phyloP scores from a whole-genome alignment of 192 early-diverging fungal species.

The Backusella parvicylindrica region DNA sequence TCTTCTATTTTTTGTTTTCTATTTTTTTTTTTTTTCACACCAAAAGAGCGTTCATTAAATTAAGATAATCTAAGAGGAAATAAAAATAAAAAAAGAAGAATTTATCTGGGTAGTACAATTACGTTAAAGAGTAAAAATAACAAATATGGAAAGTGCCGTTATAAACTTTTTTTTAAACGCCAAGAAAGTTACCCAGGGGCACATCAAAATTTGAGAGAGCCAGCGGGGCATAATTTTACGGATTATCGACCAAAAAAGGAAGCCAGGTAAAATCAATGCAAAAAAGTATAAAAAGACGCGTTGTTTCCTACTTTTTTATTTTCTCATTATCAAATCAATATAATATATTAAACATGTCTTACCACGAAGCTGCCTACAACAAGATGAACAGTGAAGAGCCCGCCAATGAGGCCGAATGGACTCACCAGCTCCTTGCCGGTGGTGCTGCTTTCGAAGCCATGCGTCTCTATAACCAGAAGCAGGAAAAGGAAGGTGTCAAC shows the following conservation, averaged over 20 bases:
- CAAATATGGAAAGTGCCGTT: not conserved
- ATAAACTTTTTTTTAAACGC: not conserved
- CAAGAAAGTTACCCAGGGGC: slow-evolving; percentile 3
- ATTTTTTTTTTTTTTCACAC: not conserved
- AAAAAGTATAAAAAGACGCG: slow-evolving; percentile 2
- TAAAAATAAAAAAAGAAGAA: not conserved
- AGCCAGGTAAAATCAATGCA: not conserved
- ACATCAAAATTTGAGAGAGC: not conserved
- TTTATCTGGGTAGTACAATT: not conserved
- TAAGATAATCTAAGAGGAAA: not conserved
- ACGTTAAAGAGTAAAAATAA: not conserved
- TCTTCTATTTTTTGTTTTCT: not conserved
- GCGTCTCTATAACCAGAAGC: slow-evolving; percentile 32
- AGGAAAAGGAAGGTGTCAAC: not conserved
- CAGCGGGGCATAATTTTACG: not conserved
- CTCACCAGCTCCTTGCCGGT: slow-evolving; percentile 42
- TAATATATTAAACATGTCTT: slow-evolving; percentile 4
- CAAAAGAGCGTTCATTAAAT: slow-evolving; percentile 2
- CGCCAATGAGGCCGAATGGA: slow-evolving; percentile 25
- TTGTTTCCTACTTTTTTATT: not conserved
- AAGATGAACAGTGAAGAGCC: slow-evolving; percentile 15
- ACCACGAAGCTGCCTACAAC: slow-evolving; percentile 24
- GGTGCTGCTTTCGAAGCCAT: slow-evolving; percentile 54
- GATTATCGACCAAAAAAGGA: not conserved
- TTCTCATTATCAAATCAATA: not conserved